These are phyloP conservation scores for Solanum microdontum DNA, from an alignment of 257 asterid species.

Conservation along the genomic window DNA sequence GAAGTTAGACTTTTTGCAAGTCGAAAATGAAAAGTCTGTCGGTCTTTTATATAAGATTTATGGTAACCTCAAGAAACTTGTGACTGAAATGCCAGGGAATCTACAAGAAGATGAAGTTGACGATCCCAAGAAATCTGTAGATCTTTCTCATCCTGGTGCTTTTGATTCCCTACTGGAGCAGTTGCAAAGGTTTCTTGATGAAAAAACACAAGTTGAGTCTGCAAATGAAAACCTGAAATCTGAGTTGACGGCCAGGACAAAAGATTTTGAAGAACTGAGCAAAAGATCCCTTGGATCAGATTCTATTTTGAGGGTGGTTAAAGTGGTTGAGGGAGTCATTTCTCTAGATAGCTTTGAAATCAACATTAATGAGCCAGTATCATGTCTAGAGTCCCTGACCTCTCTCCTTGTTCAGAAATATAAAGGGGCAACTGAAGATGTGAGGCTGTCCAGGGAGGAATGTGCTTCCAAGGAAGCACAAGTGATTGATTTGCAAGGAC, in stretches of 20 bases:
- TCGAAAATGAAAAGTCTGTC: conserved; percentile 27
- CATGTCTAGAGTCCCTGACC: conserved; percentile 45
- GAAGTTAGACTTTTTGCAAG: conserved; percentile 21
- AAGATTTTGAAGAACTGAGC: conserved; percentile 44
- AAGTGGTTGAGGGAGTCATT: conserved; percentile 47
- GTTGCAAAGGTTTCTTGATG: conserved; percentile 31
- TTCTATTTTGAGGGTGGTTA: conserved; percentile 38
- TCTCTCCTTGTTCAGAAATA: conserved; percentile 48
- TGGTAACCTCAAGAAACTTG: conserved; percentile 38
- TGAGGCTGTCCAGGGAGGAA: conserved; percentile 21
- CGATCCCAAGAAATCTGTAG: conserved; percentile 23
- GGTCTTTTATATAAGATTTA: conserved; percentile 33
- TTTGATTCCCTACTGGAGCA: conserved; percentile 39
- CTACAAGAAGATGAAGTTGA: conserved; percentile 23
- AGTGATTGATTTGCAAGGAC: conserved; percentile 39
- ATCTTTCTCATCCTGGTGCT: conserved; percentile 39
- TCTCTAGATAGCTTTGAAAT: conserved; percentile 30
- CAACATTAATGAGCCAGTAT: conserved; percentile 35
- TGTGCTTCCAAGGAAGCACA: conserved; percentile 38
- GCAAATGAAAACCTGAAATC: conserved; percentile 40
- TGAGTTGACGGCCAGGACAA: conserved; percentile 35
- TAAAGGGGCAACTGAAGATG: conserved; percentile 41
- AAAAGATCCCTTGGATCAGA: conserved; percentile 37
- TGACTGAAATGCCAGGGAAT: conserved; percentile 22
- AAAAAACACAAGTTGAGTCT: conserved; percentile 48